These are phyloP conservation scores for Melanomma pulvis-pyrius DNA, from an alignment of 495 filamentous ascomycete genomes.

Conservation along the genomic window DNA sequence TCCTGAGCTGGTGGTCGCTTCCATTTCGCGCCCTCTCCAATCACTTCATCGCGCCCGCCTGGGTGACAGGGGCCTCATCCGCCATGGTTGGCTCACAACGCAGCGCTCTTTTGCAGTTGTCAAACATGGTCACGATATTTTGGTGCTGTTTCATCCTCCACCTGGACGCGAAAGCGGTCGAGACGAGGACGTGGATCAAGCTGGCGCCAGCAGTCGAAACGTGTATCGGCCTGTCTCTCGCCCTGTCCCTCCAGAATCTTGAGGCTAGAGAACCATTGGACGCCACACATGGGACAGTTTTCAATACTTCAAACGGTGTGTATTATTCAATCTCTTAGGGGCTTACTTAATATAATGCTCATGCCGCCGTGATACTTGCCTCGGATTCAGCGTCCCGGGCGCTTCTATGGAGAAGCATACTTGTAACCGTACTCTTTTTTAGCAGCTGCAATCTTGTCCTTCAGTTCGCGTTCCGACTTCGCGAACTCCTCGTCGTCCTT, in stretches of 20 bases:
- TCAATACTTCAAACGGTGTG: background rate
- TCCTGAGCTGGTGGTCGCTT: background rate
- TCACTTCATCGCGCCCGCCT: conserved; percentile 28
- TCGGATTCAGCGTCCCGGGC: background rate
- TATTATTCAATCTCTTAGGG: background rate
- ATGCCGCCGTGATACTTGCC: background rate
- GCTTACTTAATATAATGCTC: background rate
- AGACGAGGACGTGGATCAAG: conserved; percentile 9
- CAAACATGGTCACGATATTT: conserved; percentile 29
- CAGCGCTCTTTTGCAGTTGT: background rate
- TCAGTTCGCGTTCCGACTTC: conserved; percentile 37
- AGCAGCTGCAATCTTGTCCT: conserved; percentile 35
- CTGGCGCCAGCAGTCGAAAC: conserved; percentile 10
- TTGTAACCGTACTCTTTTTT: conserved; percentile 46
- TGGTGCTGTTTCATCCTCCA: conserved; percentile 26
- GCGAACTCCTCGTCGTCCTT: conserved; percentile 43
- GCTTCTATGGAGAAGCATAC: conserved; percentile 35
- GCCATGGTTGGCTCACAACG: conserved; percentile 25
- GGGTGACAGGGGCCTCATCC: background rate
- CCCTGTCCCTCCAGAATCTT: background rate
- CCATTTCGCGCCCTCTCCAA: conserved; percentile 12
- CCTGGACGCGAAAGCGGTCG: conserved; percentile 15
- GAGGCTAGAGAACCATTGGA: background rate
- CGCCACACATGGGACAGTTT: background rate
- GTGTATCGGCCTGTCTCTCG: background rate